Evolutionary conservation across 202 grass and related monocot genomes (phyloP).

Genomic region (Musa balbisiana): DNA sequence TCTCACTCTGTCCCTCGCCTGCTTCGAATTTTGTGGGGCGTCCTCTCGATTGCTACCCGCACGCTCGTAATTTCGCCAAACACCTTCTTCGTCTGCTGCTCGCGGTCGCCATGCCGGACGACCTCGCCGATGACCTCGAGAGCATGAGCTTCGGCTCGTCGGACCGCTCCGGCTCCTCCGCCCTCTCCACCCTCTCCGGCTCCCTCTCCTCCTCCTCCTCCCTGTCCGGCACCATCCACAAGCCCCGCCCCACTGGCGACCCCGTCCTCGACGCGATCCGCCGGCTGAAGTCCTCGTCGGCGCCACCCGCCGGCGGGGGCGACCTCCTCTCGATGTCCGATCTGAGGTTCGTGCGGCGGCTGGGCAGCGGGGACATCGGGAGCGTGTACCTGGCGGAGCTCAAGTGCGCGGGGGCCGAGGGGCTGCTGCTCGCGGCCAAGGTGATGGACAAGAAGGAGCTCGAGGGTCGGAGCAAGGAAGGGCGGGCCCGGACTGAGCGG

Average conservation of each 20-base stretch:
- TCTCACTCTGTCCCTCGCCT: background rate
- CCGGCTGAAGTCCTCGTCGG: constrained; percentile 24
- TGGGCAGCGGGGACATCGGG: constrained; percentile 84
- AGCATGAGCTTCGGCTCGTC: constrained; percentile 96
- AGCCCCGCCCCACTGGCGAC: background rate
- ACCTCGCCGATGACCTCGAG: constrained; percentile 64
- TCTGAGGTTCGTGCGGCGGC: constrained; percentile 67
- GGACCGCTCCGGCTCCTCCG: constrained; percentile 63
- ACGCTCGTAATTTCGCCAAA: background rate
- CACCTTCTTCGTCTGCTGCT: background rate
- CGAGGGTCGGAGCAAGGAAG: constrained; percentile 63
- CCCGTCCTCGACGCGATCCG: constrained; percentile 4
- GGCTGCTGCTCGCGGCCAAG: constrained; percentile 60
- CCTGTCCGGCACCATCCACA: constrained; percentile 27
- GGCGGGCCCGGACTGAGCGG: constrained; percentile 77
- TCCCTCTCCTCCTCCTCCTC: constrained; percentile 56
- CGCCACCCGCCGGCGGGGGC: constrained; percentile 1
- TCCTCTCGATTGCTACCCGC: constrained; percentile 5
- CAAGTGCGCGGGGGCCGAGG: constrained; percentile 2
- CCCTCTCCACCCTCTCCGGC: background rate
- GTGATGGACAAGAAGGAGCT: constrained; percentile 95
- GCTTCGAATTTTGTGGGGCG: background rate
- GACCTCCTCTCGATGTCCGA: constrained; percentile 46
- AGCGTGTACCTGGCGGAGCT: constrained; percentile 93
- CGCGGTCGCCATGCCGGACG: constrained; percentile 43